A percentile compares a stretch with the other conserved stretches of the same genome.
Conservation (phyloP, 257 asterid genomes). For the Haberlea rhodopensis region DNA sequence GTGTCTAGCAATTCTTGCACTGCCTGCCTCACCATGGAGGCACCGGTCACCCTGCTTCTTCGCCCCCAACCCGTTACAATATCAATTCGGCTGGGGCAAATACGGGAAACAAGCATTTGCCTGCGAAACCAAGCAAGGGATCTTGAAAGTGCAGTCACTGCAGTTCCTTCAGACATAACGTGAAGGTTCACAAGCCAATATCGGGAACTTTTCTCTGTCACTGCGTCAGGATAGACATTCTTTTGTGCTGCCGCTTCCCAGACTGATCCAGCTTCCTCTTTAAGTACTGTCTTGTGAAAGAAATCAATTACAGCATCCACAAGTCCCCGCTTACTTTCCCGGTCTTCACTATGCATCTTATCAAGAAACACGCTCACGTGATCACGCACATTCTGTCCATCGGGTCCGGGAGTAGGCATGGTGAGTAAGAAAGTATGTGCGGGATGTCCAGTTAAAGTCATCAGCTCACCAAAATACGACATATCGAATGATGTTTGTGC, state of each 20-base stretch:
- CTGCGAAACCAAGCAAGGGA: constrained; percentile 86
- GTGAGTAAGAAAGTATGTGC: constrained; percentile 75
- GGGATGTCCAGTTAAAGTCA: constrained; percentile 82
- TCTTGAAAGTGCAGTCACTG: constrained; percentile 86
- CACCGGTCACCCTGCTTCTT: constrained; percentile 82
- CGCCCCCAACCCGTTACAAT: constrained; percentile 97
- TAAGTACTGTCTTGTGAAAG: constrained; percentile 81
- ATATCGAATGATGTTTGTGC: constrained; percentile 73
- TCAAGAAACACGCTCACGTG: constrained; percentile 86
- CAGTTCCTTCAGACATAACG: constrained; percentile 95
- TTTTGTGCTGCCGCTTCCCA: constrained; percentile 92
- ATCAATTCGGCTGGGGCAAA: constrained; percentile 68
- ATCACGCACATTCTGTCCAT: constrained; percentile 80
- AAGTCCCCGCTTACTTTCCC: constrained; percentile 94
- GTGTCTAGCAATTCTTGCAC: constrained; percentile 64
- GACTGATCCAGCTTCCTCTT: constrained; percentile 91
- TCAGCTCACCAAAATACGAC: constrained; percentile 71
- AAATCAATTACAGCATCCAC: constrained; percentile 88
- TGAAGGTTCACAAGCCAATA: constrained; percentile 96
- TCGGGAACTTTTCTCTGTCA: constrained; percentile 63
- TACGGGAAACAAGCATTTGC: constrained; percentile 65
- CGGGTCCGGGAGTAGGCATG: constrained; percentile 84
- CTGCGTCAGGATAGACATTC: constrained; percentile 89
- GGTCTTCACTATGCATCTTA: constrained; percentile 88
- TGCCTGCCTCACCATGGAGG: constrained; percentile 79